phyloP scores from a whole-genome alignment of 306 rosid genomes.

The Purshia tridentata region DNA sequence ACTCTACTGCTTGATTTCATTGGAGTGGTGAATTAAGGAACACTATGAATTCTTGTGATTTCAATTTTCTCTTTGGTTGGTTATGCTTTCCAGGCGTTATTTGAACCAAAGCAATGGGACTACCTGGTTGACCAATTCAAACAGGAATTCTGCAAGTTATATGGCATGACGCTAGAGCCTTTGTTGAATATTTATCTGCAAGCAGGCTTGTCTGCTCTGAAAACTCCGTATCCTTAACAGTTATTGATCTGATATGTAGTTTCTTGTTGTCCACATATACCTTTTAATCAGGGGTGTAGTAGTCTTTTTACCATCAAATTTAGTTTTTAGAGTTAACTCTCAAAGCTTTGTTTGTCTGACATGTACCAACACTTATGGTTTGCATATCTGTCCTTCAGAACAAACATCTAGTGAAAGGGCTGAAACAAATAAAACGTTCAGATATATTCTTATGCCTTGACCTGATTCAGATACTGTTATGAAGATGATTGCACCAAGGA shows the following conservation, averaged over 20 bases:
- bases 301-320: not conserved
- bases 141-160: conserved; percentile 95
- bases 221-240: conserved; percentile 83
- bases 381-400: not conserved
- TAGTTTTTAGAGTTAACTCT: not conserved
- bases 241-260: not conserved
- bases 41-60: too few relatives aligned
- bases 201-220: conserved; percentile 95
- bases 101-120: conserved; percentile 95
- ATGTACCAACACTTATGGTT: not conserved
- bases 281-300: not conserved
- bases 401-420: not conserved
- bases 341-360: not conserved
- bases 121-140: conserved; percentile 76
- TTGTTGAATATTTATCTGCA: conserved; percentile 86
- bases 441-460: conserved; percentile 49
- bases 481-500: conserved; percentile 96
- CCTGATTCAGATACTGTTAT: conserved; percentile 79
- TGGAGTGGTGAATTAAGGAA: too few relatives aligned
- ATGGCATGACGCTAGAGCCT: conserved; percentile 96
- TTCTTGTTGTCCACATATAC: conserved; percentile 3
- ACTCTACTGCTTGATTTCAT: not conserved
- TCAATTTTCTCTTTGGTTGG: not conserved
- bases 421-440: not conserved
- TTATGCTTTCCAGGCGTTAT: conserved; percentile 63